Conservation (phyloP, 768 basidiomycete genomes). For the Termitomyces heimii region DNA sequence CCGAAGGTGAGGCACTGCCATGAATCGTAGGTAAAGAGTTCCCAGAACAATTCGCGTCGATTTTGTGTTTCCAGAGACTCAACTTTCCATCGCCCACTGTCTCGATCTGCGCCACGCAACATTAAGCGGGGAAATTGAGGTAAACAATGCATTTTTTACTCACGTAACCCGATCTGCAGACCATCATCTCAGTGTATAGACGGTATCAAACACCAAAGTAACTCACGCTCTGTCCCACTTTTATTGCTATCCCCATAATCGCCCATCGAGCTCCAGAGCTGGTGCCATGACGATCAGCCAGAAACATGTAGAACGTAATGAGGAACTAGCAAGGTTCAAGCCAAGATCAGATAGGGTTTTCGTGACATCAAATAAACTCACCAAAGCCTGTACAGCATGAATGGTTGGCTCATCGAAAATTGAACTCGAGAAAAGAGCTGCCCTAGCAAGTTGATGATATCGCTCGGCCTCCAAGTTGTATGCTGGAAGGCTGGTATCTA, state of each 20-base stretch:
- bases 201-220: slow-evolving; percentile 10
- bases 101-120: slow-evolving; percentile 43
- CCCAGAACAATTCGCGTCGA: slow-evolving; percentile 68
- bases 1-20: slow-evolving; percentile 66
- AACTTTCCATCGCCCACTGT: slow-evolving; percentile 63
- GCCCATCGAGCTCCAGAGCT: slow-evolving; percentile 62
- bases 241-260: slow-evolving; percentile 64
- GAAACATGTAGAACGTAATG: slow-evolving; percentile 67
- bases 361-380: slow-evolving; percentile 24
- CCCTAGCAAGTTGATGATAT: slow-evolving; percentile 61
- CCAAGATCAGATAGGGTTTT: slow-evolving; percentile 11
- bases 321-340: slow-evolving; percentile 38
- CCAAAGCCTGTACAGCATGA: slow-evolving; percentile 61
- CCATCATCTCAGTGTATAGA: slow-evolving; percentile 4
- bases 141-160: slow-evolving; percentile 19
- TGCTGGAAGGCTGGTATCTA: slow-evolving; percentile 48
- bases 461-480: slow-evolving; percentile 68
- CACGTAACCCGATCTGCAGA: slow-evolving; percentile 62
- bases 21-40: slow-evolving; percentile 48
- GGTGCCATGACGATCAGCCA: slow-evolving; percentile 63
- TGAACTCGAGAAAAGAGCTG: slow-evolving; percentile 56
- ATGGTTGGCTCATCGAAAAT: slow-evolving; percentile 67
- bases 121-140: slow-evolving; percentile 3
- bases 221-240: slow-evolving; percentile 65
- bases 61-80: slow-evolving; percentile 52